Evolutionary conservation across 2,329 filamentous ascomycete genomes (phyloP).

Genomic region (Neocatenulostroma microsporum): DNA sequence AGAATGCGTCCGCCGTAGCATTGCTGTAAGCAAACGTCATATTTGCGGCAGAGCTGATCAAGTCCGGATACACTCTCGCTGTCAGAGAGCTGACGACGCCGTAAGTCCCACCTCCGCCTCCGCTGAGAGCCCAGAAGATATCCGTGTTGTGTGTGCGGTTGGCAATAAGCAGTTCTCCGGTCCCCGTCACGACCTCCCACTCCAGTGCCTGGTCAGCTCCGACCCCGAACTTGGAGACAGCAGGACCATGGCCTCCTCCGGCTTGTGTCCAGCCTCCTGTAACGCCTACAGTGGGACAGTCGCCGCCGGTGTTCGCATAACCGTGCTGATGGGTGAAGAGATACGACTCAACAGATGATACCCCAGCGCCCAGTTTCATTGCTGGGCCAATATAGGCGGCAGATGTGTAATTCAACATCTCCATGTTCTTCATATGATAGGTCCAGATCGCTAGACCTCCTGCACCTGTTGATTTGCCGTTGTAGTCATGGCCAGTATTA

Average conservation of each 20-base stretch:
- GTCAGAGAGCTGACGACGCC: slow-evolving; percentile 17
- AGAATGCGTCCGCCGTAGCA: slow-evolving; percentile 23
- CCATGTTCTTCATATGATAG: slow-evolving; percentile 13
- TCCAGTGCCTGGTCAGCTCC: slow-evolving; percentile 17
- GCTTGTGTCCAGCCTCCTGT: slow-evolving; percentile 19
- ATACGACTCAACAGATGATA: slow-evolving; percentile 11
- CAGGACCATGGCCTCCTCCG: slow-evolving; percentile 16
- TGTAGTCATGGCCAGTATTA: slow-evolving; percentile 22
- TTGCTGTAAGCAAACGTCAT: slow-evolving; percentile 14
- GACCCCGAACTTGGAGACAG: slow-evolving; percentile 13
- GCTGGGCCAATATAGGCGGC: slow-evolving; percentile 12
- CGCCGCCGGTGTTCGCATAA: slow-evolving; percentile 8
- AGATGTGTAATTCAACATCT: slow-evolving; percentile 9
- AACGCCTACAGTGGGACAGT: slow-evolving; percentile 17
- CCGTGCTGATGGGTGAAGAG: slow-evolving; percentile 1
- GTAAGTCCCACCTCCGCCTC: slow-evolving; percentile 45
- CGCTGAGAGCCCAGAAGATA: slow-evolving; percentile 47
- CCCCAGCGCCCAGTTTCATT: slow-evolving; percentile 15
- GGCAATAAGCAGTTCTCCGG: slow-evolving; percentile 43
- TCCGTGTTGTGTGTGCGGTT: slow-evolving; percentile 38
- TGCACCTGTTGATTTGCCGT: slow-evolving; percentile 12
- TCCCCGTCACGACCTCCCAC: slow-evolving; percentile 45
- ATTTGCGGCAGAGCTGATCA: slow-evolving; percentile 8
- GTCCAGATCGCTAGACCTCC: slow-evolving; percentile 19
- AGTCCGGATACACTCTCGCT: slow-evolving; percentile 13